Percentiles rank a stretch among this genome's conserved stretches.
Evolutionary conservation across 1,284 basidiomycete genomes (phyloP).

Genomic region (Cryptococcus sp.): DNA sequence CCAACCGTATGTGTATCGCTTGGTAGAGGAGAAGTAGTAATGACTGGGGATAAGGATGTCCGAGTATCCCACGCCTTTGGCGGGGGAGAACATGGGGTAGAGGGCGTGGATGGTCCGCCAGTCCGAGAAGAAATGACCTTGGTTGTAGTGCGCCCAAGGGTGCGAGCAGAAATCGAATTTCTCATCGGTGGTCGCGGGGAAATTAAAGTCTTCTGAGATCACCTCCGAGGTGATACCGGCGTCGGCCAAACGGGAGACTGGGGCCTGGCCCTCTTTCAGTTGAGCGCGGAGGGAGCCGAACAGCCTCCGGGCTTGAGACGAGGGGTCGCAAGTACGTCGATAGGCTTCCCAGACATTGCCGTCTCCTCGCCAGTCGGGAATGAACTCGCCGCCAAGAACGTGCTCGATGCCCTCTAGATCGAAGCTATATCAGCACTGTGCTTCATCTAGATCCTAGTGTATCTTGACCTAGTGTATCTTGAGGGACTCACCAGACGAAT

Average conservation of each 20-base stretch:
- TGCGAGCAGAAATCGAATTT: conserved; percentile 74
- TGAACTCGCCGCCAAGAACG: conserved; percentile 70
- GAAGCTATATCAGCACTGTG: no score
- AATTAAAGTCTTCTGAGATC: conserved; percentile 64
- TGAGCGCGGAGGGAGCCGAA: conserved; percentile 68
- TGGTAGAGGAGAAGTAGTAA: conserved; percentile 83
- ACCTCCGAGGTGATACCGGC: conserved; percentile 51
- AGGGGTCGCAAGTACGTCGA: conserved; percentile 82
- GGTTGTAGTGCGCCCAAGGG: conserved; percentile 78
- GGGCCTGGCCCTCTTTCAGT: conserved; percentile 54
- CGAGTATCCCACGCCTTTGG: conserved; percentile 75
- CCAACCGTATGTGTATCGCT: conserved; percentile 86
- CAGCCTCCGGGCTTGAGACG: conserved; percentile 74
- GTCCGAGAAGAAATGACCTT: conserved; percentile 94
- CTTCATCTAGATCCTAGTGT: neutral
- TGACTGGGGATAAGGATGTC: conserved; percentile 92
- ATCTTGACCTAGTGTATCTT: conserved; percentile 2
- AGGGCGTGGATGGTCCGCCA: conserved; percentile 82
- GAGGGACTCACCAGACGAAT: conserved; percentile 49
- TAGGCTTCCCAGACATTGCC: conserved; percentile 90
- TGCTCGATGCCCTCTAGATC: conserved; percentile 61
- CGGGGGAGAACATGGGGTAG: conserved; percentile 88
- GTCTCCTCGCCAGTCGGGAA: conserved; percentile 77
- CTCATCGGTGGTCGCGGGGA: conserved; percentile 63
- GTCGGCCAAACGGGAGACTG: conserved; percentile 51